Percentiles rank a stretch among this genome's conserved stretches.
These are phyloP conservation scores for Candida tibetensis DNA, from an alignment of 805 yeast species.

Conservation along the genomic window DNA sequence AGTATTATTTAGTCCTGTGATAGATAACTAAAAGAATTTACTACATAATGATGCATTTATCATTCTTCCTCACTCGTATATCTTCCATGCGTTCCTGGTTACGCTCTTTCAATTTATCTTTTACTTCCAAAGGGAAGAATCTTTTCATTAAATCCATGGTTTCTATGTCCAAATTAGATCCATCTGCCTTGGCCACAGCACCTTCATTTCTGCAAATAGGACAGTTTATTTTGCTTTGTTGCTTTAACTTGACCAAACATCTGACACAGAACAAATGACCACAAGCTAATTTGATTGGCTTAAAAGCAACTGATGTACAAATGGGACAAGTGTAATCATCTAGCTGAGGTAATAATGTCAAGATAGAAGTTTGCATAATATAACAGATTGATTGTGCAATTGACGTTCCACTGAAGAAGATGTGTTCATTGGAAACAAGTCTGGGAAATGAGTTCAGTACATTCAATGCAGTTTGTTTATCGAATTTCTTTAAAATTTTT, in stretches of 20 bases:
- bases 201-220: conserved; percentile 60
- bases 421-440: conserved; percentile 39
- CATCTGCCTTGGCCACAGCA: conserved; percentile 58
- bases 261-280: conserved; percentile 71
- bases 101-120: conserved; percentile 56
- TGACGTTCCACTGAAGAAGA: conserved; percentile 45
- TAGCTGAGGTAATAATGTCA: conserved; percentile 64
- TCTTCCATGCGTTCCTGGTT: conserved; percentile 30
- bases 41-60: conserved; percentile 17
- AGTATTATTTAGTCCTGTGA: no score
- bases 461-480: conserved; percentile 62
- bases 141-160: conserved; percentile 51
- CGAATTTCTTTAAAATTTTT: conserved; percentile 73
- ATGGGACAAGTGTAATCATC: conserved; percentile 77
- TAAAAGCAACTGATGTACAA: conserved; percentile 66
- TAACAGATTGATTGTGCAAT: conserved; percentile 54
- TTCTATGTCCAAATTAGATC: conserved; percentile 54
- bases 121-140: conserved; percentile 67
- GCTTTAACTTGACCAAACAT: conserved; percentile 66
- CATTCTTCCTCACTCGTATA: conserved; percentile 3
- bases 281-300: conserved; percentile 65
- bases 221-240: conserved; percentile 56
- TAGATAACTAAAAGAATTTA: no score
- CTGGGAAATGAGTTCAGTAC: conserved; percentile 47
- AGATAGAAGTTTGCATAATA: conserved; percentile 51